These are phyloP conservation scores for Globisporangium nagaii DNA, from an alignment of 352 stramenopile genomes.

Conservation along the genomic window DNA sequence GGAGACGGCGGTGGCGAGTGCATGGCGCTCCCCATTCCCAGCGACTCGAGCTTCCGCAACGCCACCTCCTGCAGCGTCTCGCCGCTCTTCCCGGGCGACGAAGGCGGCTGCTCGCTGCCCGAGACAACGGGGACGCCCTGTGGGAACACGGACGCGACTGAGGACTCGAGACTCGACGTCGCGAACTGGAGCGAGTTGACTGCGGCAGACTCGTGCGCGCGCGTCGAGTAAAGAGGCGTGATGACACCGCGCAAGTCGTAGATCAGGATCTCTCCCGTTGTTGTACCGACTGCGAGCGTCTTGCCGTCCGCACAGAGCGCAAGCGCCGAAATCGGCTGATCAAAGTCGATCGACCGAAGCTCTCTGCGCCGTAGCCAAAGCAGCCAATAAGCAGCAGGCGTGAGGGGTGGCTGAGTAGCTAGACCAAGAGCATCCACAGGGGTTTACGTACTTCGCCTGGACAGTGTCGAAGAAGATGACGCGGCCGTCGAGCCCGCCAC, in stretches of 20 bases:
- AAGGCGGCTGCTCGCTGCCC: slow-evolving; percentile 22
- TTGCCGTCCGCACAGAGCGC: slow-evolving; percentile 62
- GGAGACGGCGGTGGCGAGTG: not conserved
- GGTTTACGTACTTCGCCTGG: slow-evolving; percentile 55
- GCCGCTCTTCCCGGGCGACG: slow-evolving; percentile 22
- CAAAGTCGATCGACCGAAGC: slow-evolving; percentile 48
- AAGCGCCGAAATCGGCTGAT: slow-evolving; percentile 49
- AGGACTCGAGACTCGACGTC: slow-evolving; percentile 22
- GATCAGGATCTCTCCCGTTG: slow-evolving; percentile 44
- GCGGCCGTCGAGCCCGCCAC: slow-evolving; percentile 52
- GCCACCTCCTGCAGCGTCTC: slow-evolving; percentile 40
- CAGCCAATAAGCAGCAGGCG: no score
- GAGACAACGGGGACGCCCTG: slow-evolving; percentile 43
- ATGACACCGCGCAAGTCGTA: slow-evolving; percentile 65
- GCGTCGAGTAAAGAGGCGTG: slow-evolving; percentile 44
- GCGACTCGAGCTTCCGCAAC: slow-evolving; percentile 32
- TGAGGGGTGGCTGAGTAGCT: no score
- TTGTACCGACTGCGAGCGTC: slow-evolving; percentile 51
- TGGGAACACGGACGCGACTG: slow-evolving; percentile 13
- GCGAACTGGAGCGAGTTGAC: slow-evolving; percentile 63
- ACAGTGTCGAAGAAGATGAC: slow-evolving; percentile 72
- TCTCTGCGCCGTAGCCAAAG: no score
- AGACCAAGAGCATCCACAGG: no score
- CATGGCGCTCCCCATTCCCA: slow-evolving; percentile 17
- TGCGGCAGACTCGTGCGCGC: slow-evolving; percentile 28